These are phyloP conservation scores for Clavariopsis aquatica DNA, from an alignment of 495 filamentous ascomycete genomes.

Conservation along the genomic window DNA sequence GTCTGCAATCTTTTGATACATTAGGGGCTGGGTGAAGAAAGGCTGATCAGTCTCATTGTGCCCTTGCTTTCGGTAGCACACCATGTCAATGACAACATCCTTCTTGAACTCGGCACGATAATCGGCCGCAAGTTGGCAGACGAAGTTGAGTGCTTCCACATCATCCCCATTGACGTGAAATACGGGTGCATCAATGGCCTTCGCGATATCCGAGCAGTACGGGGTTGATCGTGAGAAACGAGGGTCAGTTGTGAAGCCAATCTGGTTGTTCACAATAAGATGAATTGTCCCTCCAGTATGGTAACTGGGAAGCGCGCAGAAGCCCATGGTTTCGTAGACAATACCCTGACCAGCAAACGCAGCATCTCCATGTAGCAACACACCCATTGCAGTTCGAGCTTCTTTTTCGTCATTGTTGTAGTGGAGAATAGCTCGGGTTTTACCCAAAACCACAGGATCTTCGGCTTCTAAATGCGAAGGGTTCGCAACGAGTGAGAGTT, in stretches of 20 bases:
- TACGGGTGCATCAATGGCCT: constrained; percentile 95
- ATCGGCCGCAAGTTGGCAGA: constrained; percentile 93
- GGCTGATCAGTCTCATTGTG: constrained; percentile 99
- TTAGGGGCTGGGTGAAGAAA: constrained; percentile 97
- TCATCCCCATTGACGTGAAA: constrained; percentile 99
- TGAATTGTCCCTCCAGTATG: constrained; percentile 98
- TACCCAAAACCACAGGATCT: constrained; percentile 95
- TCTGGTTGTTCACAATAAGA: constrained; percentile 98
- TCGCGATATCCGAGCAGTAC: constrained; percentile 99
- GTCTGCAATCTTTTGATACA: constrained; percentile 94
- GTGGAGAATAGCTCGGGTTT: constrained; percentile 96
- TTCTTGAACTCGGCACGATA: constrained; percentile 98
- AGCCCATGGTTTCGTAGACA: constrained; percentile 97
- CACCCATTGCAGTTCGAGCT: constrained; percentile 88
- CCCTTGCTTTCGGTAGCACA: constrained; percentile 98
- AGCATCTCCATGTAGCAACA: constrained; percentile 94
- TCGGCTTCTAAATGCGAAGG: constrained; percentile 98
- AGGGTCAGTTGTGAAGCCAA: constrained; percentile 99
- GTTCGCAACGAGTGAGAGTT: constrained; percentile 96
- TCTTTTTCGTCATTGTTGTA: constrained; percentile 95
- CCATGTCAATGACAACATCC: constrained; percentile 95
- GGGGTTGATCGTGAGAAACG: constrained; percentile 95
- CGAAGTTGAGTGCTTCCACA: constrained; percentile 96
- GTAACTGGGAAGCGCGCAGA: constrained; percentile 91
- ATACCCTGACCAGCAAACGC: constrained; percentile 95